Percentiles rank a stretch among this genome's conserved stretches.
These are phyloP conservation scores for Cercophora samala DNA, from an alignment of 495 filamentous ascomycete species.

Conservation along the genomic window DNA sequence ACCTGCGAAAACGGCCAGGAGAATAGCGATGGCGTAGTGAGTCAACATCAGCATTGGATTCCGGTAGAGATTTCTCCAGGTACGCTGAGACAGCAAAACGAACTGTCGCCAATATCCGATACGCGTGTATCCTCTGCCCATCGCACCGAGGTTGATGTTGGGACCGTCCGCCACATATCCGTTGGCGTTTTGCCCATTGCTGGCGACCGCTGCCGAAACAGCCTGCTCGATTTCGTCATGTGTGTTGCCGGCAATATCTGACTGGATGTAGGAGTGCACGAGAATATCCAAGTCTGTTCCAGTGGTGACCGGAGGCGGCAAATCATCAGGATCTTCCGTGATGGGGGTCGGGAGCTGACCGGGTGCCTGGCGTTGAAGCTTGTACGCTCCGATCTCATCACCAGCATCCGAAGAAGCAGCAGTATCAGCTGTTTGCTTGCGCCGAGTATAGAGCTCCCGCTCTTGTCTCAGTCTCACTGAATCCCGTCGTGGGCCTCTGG, in stretches of 20 bases:
- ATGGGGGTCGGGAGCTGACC: slow-evolving; percentile 60
- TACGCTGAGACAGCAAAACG: slow-evolving; percentile 80
- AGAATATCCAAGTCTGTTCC: slow-evolving; percentile 81
- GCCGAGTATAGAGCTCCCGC: slow-evolving; percentile 82
- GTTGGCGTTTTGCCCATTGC: slow-evolving; percentile 67
- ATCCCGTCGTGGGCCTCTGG: slow-evolving; percentile 62
- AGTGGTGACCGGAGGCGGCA: slow-evolving; percentile 64
- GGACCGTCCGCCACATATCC: slow-evolving; percentile 51
- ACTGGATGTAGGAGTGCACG: slow-evolving; percentile 67
- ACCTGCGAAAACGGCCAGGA: slow-evolving; percentile 89
- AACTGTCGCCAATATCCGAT: slow-evolving; percentile 79
- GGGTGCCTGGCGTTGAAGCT: slow-evolving; percentile 62
- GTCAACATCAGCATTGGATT: slow-evolving; percentile 99
- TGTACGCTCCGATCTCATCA: slow-evolving; percentile 56
- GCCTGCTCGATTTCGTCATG: slow-evolving; percentile 76
- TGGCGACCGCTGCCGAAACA: slow-evolving; percentile 52
- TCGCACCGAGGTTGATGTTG: slow-evolving; percentile 43
- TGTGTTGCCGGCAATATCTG: slow-evolving; percentile 72
- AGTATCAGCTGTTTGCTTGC: slow-evolving; percentile 61
- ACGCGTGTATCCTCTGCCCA: slow-evolving; percentile 76
- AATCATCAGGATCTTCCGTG: slow-evolving; percentile 63
- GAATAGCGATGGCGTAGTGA: slow-evolving; percentile 97
- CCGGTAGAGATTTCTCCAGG: slow-evolving; percentile 95
- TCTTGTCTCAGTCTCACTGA: slow-evolving; percentile 83
- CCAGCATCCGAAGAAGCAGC: slow-evolving; percentile 65